Conservation (phyloP, 192 early-diverging fungal genomes). For the Coemansia reversa region DNA sequence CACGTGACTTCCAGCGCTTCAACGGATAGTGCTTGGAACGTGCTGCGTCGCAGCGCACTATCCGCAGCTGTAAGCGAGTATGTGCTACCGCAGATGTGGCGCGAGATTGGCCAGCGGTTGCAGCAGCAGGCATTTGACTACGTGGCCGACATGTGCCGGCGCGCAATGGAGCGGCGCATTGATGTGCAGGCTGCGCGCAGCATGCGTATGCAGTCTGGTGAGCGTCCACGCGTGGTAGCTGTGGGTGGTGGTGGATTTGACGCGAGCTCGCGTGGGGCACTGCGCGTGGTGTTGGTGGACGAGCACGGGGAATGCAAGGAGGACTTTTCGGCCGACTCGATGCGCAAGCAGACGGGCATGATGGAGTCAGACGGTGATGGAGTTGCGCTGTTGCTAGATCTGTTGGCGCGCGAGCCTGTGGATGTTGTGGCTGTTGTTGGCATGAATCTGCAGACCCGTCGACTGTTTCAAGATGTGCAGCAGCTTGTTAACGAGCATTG, state of each 20-base stretch:
- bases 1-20: conserved; percentile 11
- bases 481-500: conserved; percentile 56
- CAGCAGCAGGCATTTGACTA: conserved; percentile 68
- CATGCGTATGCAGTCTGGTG: conserved; percentile 1
- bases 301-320: conserved; percentile 72
- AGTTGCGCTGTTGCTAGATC: conserved; percentile 55
- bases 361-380: conserved; percentile 25
- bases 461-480: conserved; percentile 69
- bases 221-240: conserved; percentile 37
- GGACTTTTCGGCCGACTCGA: conserved; percentile 61
- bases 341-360: conserved; percentile 26
- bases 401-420: conserved; percentile 61
- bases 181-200: conserved; percentile 32
- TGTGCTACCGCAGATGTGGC: conserved; percentile 70
- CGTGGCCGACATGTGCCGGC: conserved; percentile 65
- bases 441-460: conserved; percentile 70
- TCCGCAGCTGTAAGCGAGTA: conserved; percentile 62
- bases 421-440: conserved; percentile 84
- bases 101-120: conserved; percentile 74
- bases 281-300: conserved; percentile 68
- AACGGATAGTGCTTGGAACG: conserved; percentile 71
- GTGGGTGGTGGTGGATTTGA: conserved; percentile 51
- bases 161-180: conserved; percentile 59
- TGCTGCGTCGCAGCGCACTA: conserved; percentile 65
- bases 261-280: conserved; percentile 47